Base-by-base conservation (phyloP, 1,284 basidiomycete genomes). In the Ustilago esculenta region DNA sequence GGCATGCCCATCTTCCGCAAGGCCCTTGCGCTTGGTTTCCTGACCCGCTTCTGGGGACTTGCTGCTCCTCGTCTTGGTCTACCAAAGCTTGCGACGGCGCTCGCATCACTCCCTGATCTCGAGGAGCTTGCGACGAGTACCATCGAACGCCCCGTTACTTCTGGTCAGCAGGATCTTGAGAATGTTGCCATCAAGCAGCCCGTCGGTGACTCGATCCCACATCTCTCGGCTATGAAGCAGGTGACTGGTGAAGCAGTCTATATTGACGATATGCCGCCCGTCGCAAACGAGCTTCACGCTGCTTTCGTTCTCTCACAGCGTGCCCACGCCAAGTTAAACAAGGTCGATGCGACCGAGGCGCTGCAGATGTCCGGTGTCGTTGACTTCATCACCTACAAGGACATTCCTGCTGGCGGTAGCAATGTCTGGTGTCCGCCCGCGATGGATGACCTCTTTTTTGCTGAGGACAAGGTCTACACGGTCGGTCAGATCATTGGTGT, bases 1-100 rank as follows among this genome's bases (percentile, higher is more conserved):
- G 82, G 82, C 4, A 83, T 83, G 82, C 72, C 82, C 8, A 47
- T 76, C 20, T 83, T 79, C 58, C 80, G 82, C 15, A 80, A 81
- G 32, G 77, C 75, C 7, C 76, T 83, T 14, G 74, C 79, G 12
- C 72, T 82, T 29, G 81, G 82, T 10, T 83, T 83, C 70, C 52
- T 83, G 47, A 77, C 76, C 18, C 77, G 79, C 18, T 83, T 82
- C 68, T 82, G 78, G 70, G 53, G 70, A 32, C 60, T 75, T 7
- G 75, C 82, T 43, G 60, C 75, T 15, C 52, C 61, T 4, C 40
- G 64, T 2, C 52, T 72, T 10, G 63, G 68, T 5, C 23, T 60
- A 39, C 45, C 56, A 1, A 54, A 66, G 41, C 46, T 65, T n/a
- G 42, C 30, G 0, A 21, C 42, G 9, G 37, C 40, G 18, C 8